Evolutionary conservation across 164 flowering plant genomes (phyloP).

Genomic region (Sedum album): DNA sequence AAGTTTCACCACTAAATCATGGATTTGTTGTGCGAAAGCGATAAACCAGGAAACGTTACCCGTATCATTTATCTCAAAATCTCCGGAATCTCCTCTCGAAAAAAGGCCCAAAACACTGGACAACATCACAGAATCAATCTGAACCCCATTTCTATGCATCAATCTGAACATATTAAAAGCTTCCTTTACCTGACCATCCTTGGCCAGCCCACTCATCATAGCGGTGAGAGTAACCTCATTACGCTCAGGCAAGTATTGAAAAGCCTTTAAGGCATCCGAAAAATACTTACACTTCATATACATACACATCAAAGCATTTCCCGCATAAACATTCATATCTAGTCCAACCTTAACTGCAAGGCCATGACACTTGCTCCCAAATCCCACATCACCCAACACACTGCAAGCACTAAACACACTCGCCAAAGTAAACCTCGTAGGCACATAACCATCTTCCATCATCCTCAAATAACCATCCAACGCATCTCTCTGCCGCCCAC

Average conservation of each 20-base stretch:
- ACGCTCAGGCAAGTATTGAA: slow-evolving; percentile 39
- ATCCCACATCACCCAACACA: slow-evolving; percentile 22
- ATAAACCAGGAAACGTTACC: slow-evolving; percentile 5
- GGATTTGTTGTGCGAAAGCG: slow-evolving; percentile 39
- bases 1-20: slow-evolving; percentile 39
- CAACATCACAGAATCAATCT: slow-evolving; percentile 51
- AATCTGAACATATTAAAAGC: slow-evolving; percentile 52
- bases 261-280: slow-evolving; percentile 39
- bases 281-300: slow-evolving; percentile 59
- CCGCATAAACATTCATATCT: slow-evolving; percentile 52
- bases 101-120: slow-evolving; percentile 64
- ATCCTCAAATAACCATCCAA: slow-evolving; percentile 37
- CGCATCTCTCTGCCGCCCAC: slow-evolving; percentile 35
- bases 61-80: slow-evolving; percentile 14
- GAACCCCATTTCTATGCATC: slow-evolving; percentile 44
- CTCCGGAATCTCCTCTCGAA: slow-evolving; percentile 28
- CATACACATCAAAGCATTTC: slow-evolving; percentile 63
- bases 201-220: slow-evolving; percentile 58
- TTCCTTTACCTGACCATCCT: slow-evolving; percentile 35
- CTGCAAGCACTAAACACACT: slow-evolving; percentile 75
- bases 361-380: slow-evolving; percentile 55
- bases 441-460: slow-evolving; percentile 44
- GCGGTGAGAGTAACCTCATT: slow-evolving; percentile 78
- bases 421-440: slow-evolving; percentile 58
- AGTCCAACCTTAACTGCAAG: slow-evolving; percentile 54